Base-by-base conservation (phyloP, 257 asterid species). In the Anisodus tanguticus region DNA sequence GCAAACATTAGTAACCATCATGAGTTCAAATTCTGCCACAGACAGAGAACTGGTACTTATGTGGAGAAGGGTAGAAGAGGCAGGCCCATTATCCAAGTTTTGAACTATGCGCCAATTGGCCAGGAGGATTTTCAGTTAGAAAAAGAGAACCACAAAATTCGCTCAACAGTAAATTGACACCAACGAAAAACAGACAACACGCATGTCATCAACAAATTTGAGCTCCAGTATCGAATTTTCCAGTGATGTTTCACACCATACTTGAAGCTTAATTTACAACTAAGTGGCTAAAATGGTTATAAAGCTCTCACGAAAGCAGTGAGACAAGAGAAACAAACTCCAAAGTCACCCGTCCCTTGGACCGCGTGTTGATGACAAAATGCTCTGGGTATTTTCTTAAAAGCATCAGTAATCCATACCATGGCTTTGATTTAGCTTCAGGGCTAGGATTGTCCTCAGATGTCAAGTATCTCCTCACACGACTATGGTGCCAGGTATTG, bases 261-360 rank as follows among this genome's bases (percentile, higher is more conserved):
- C 54, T 53, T 58, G 12, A 59, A 82, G 54, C 43, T 63, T 76
- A 66, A 72, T 45, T 68, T 45, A 86, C 85, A 83, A 60, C 35
- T 5, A 19, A 53, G 57, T 64, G 35, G 17, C 58, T 70, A 71
- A 54, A 13, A 45, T 77, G 64, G 22, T 55, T 76, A 63, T 35
- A 45, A 39, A 64, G 63, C 41, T 88, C 13, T 92, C 92, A 96
- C 0, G 97, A 90, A 81, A 96, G 85, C 16, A 96, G 87, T 0
- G 99, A 93, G 85, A 95, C 98, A 2, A 97, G 99, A 41, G 98
- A 94, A 84, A 97, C 98, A 26, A 91, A 97, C 91, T 97, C 98
- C 51, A 79, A 87, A 0, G 93, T 87, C 57, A 91, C 88, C 60
- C 97, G 94, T 5, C 98, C 98, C 91, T 93, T 93, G 9, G 98